A percentile compares a stretch with the other conserved stretches of the same genome.
Conservation (phyloP, 2,329 filamentous ascomycete genomes). For the Phoma sp. region DNA sequence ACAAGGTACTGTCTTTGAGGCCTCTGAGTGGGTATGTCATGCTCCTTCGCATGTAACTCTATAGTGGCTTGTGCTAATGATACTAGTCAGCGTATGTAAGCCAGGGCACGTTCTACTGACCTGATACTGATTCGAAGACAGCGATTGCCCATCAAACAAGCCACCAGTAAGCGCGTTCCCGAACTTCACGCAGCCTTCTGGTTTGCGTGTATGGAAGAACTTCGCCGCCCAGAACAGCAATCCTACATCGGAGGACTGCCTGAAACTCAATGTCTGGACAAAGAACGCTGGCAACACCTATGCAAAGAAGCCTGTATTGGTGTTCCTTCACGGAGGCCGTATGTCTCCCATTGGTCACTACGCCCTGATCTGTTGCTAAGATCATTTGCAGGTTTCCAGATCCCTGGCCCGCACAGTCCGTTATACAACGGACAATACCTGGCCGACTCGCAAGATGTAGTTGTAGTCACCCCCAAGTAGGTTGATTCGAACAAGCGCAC, state of each 20-base stretch:
- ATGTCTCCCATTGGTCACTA: constrained; percentile 5
- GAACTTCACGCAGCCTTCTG: constrained; percentile 35
- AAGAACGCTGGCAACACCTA: constrained; percentile 19
- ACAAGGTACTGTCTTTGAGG: constrained; percentile 28
- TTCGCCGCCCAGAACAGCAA: constrained; percentile 36
- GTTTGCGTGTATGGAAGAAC: constrained; percentile 34
- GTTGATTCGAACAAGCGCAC: neutral
- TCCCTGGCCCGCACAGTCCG: constrained; percentile 32
- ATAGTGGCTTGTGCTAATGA: constrained; percentile 14
- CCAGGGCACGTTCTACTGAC: neutral
- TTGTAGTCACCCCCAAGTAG: constrained; percentile 40
- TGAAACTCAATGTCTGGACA: constrained; percentile 42
- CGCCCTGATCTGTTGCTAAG: neutral
- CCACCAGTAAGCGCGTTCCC: constrained; percentile 32
- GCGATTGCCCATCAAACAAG: constrained; percentile 35
- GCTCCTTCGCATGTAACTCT: neutral
- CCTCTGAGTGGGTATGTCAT: constrained; percentile 30
- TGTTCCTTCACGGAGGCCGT: constrained; percentile 41
- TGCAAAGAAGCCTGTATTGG: constrained; percentile 36
- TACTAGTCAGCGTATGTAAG: constrained; percentile 30
- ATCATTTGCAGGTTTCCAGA: constrained; percentile 26
- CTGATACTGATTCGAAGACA: constrained; percentile 9
- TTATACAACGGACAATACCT: constrained; percentile 40
- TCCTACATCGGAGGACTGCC: constrained; percentile 34
- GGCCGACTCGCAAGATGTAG: constrained; percentile 35